phyloP scores from a whole-genome alignment of 164 flowering plant species.

The Umbellularia californica region DNA sequence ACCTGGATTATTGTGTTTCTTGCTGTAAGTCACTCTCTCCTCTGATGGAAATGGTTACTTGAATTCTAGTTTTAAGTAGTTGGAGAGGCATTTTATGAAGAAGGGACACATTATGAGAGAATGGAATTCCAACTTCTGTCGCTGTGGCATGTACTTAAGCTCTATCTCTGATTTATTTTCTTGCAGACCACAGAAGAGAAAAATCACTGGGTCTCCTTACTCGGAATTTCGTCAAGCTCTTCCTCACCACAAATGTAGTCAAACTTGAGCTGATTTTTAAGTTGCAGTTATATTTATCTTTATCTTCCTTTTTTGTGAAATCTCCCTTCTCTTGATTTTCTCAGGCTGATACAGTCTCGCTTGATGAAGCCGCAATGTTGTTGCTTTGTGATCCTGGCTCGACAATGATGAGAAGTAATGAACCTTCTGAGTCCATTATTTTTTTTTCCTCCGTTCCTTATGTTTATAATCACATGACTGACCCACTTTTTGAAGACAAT shows the following conservation, averaged over 20 bases:
- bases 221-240: conserved; percentile 91
- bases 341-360: conserved; percentile 63
- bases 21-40: too few relatives aligned
- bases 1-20: too few relatives aligned
- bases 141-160: neutral
- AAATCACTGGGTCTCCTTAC: conserved; percentile 92
- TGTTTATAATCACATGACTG: neutral
- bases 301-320: neutral
- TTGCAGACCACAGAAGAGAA: conserved; percentile 73
- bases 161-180: neutral
- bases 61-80: too few relatives aligned
- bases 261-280: neutral
- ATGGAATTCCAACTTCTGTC: too few relatives aligned
- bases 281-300: neutral
- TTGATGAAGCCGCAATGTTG: conserved; percentile 82
- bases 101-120: too few relatives aligned
- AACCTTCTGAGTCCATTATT: conserved; percentile 4
- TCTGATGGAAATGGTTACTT: too few relatives aligned
- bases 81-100: too few relatives aligned
- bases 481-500: conserved; percentile 19
- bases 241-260: conserved; percentile 67
- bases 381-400: conserved; percentile 67
- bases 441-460: neutral
- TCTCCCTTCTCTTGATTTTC: neutral
- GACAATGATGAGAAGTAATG: conserved; percentile 69